Evolutionary conservation across 2,329 filamentous ascomycete species (phyloP), one percentile per base, ranked within the genome.

Genomic region (Gnomoniopsis smithogilvyi): DNA sequence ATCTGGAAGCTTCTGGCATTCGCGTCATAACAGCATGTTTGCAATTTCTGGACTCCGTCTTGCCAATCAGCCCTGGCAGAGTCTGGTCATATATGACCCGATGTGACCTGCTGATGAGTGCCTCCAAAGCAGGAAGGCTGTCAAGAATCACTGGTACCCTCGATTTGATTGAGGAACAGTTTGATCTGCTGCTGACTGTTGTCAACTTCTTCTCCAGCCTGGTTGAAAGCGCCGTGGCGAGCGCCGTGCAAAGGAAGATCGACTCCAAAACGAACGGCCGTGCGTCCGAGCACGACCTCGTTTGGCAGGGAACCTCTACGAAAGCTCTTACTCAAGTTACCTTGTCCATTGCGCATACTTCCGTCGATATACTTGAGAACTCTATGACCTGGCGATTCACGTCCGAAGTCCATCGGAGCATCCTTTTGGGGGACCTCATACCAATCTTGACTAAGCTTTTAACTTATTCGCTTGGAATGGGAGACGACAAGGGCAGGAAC

Each of bases 11-110:
- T 12, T 74, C 87, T 46, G 83, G 86, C 38, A 79, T 96, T 30
- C 80, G 88, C 2, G 81, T 93, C 51, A 72, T 88, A 58, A 77
- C 79, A 12, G 85, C 90, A 24, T 96, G 92, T 69, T 75, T 93
- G 22, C 88, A 92, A 55, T 97, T 98, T 67, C 77, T 96, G 41
- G 83, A 89, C 65, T 85, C 88, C 2, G 76, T 96, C 19, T 73
- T 95, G 26, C 80, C 82, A 66, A 89, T 83, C n/a, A 85, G 89
- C 54, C 94, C 95, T 0, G 90, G 89, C 58, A 83, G 93, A 61
- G 87, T 96, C 6, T 98, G 95, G 93, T 92, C 94, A 3, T 91
- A 94, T 70, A 82, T 99, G 67, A 86, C 88, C 3, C 86, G 91
- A 59, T 96, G 91, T 70, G 86, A 88, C 63, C 78, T 99, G 19